phyloP scores from a whole-genome alignment of 2,329 filamentous ascomycete species.

The Beauveria sp. region DNA sequence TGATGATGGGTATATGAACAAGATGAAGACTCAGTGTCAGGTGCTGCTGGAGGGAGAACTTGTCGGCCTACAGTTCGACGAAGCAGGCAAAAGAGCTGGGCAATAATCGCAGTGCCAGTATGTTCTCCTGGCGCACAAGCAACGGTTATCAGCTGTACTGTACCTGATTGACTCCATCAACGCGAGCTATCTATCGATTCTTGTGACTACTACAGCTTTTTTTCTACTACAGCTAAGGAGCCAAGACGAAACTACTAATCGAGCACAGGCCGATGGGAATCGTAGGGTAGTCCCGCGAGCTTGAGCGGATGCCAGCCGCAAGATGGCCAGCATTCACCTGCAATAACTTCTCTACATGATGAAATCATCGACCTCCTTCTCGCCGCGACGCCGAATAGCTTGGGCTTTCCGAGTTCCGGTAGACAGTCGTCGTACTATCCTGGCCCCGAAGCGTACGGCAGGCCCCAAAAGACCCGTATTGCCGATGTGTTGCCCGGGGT shows the following conservation, averaged over 20 bases:
- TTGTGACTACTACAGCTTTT: too few species aligned
- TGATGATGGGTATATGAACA: neutral
- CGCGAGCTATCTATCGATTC: too few species aligned
- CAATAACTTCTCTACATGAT: neutral
- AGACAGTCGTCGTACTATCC: neutral
- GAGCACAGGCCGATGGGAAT: neutral
- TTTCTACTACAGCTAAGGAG: too few species aligned
- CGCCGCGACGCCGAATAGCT: neutral
- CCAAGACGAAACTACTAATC: too few species aligned
- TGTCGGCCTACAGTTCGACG: neutral
- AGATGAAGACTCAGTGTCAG: neutral
- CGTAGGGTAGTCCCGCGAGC: neutral
- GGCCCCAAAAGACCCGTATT: neutral
- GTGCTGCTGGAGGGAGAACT: neutral
- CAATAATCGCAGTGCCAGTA: too few species aligned
- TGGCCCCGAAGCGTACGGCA: neutral
- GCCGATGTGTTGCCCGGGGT: conserved; percentile 33
- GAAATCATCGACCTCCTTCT: neutral
- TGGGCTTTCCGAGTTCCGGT: neutral
- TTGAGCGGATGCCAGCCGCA: neutral
- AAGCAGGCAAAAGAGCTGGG: too few species aligned
- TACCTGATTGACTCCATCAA: too few species aligned
- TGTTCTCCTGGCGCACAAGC: too few species aligned
- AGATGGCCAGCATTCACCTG: neutral
- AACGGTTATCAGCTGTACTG: too few species aligned